Evolutionary conservation across 331 rosid species (phyloP).

Genomic region (Malus hybrid): DNA sequence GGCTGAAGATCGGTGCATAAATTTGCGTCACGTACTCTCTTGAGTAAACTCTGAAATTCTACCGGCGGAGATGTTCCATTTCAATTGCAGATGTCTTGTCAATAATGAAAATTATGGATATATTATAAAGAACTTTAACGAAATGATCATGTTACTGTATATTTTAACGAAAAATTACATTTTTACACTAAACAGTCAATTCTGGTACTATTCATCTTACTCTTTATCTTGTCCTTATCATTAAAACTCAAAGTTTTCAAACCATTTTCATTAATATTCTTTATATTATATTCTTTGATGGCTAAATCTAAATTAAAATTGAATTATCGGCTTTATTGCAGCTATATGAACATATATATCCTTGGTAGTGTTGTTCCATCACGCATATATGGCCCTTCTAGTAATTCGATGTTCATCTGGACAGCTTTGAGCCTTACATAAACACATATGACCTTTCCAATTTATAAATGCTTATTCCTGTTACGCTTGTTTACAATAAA

Average conservation of each 20-base stretch:
- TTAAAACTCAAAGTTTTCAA: too few species aligned
- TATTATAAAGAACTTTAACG: conserved; percentile 13
- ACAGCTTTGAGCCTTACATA: not conserved
- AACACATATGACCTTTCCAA: not conserved
- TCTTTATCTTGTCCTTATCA: too few species aligned
- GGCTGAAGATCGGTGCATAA: not conserved
- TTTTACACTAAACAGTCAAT: too few species aligned
- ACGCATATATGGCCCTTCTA: not conserved
- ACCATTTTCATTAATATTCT: too few species aligned
- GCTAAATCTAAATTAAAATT: not conserved
- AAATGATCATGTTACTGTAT: too few species aligned
- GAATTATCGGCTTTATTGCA: not conserved
- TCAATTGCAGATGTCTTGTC: conserved; percentile 1
- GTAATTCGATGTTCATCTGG: not conserved
- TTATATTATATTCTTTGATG: not conserved
- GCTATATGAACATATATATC: conserved; percentile 13
- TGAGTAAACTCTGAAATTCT: conserved; percentile 17
- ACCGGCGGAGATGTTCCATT: not conserved
- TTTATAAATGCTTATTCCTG: too few species aligned
- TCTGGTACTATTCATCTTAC: too few species aligned
- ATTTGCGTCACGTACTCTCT: not conserved
- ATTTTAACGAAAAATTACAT: too few species aligned
- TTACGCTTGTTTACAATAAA: not conserved
- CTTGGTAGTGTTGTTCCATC: not conserved
- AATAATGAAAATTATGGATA: conserved; percentile 24